Conservation (phyloP, 257 asterid genomes). For the Gynochthodes officinalis region DNA sequence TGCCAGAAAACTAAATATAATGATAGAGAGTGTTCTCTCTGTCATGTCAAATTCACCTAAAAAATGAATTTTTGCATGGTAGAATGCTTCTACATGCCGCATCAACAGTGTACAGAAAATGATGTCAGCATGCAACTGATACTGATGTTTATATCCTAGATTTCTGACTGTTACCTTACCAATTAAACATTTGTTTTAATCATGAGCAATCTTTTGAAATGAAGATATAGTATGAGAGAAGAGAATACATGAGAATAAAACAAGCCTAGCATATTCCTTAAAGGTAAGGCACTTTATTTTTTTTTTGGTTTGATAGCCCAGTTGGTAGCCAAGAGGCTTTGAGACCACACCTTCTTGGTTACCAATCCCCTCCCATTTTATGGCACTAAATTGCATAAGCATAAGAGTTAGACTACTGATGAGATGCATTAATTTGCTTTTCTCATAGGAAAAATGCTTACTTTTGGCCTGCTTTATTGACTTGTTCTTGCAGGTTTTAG, state of each 20-base stretch:
- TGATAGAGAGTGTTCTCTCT: no score
- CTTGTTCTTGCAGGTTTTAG: constrained; percentile 71
- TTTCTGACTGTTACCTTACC: background rate
- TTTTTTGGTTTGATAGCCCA: no score
- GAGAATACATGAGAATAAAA: background rate
- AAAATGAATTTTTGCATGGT: no score
- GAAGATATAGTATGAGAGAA: background rate
- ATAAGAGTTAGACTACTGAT: no score
- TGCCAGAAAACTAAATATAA: no score
- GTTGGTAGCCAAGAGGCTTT: no score
- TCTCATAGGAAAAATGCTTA: constrained; percentile 17
- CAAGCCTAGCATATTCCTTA: background rate
- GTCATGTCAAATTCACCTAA: no score
- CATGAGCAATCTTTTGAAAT: background rate
- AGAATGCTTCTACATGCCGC: background rate
- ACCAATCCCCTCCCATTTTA: no score
- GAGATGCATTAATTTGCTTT: background rate
- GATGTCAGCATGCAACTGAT: background rate
- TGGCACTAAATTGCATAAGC: no score
- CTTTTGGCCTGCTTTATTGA: background rate
- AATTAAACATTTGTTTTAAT: no score
- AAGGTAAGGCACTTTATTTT: no score
- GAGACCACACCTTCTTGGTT: no score
- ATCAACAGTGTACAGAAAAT: background rate
- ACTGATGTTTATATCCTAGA: background rate